Base-by-base conservation (phyloP, 2,329 filamentous ascomycete species). In the Shiraia bambusicola region DNA sequence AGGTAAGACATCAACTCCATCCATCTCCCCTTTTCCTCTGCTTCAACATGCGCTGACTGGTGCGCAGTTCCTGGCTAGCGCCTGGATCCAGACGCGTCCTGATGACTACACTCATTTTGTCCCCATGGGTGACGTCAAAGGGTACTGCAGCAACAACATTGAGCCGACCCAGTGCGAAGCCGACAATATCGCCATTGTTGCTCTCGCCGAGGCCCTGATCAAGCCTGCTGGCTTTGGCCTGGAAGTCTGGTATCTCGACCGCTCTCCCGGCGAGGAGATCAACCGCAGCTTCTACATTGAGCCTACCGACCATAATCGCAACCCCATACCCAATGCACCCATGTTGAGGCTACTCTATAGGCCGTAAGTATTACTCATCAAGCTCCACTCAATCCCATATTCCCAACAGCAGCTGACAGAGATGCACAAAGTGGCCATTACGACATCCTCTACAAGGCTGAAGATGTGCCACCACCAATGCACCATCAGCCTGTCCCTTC, bases 211-310 rank as follows among this genome's bases (percentile, higher is more conserved):
- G 50, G 80, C 89, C 17, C 77, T 97, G 3, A 80, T 97, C 49
- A 85, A 88, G 61, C 87, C 86, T 6, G 84, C 84, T 35, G 83
- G 83, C 12, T 82, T 96, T 50, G 82, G 84, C 4, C 80, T 97
- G 14, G 89, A 96, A 63, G 87, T 97, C 49, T 83, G 89, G 39
- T 96, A 97, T 64, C 81, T 98, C 7, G 93, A 97, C 65, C 83
- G 89, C 56, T 95, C 87, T 58, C 76, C 82, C 32, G 91, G 90
- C 13, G 77, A 80, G 33, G 78, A 87, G 57, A 88, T 89, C 58
- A 95, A 88, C 61, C 55, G 56, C 38, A 79, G 77, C 24, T 83
- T 87, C 63, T 78, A 78, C 15, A 81, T 86, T 56, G 83, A 75
- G 42, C 69, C 71, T n/a, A 58, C 63, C 11, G 60, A 62, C 36